A percentile compares a stretch with the other conserved stretches of the same genome.
Evolutionary conservation across 768 basidiomycete species (phyloP).

Genomic region (Royoungia palumana): DNA sequence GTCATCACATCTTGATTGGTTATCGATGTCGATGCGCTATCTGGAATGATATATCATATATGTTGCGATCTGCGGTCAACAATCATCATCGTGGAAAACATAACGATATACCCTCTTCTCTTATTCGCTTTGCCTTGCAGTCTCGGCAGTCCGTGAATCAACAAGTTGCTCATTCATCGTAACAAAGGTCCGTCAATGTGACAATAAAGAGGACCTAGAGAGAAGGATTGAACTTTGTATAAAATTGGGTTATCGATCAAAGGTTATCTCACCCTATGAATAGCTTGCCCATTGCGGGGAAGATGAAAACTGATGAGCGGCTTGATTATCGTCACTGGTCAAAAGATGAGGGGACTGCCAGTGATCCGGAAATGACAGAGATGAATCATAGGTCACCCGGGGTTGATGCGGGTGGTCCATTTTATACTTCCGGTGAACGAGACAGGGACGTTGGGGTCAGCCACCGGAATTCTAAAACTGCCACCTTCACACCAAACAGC

Average conservation of each 20-base stretch:
- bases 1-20: constrained; percentile 20
- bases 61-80: constrained; percentile 12
- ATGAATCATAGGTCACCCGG: not conserved
- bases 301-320: constrained; percentile 6
- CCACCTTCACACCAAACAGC: too few species aligned
- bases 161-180: not conserved
- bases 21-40: constrained; percentile 30
- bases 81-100: constrained; percentile 5
- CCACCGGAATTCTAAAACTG: too few species aligned
- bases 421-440: constrained; percentile 11
- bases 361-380: constrained; percentile 1
- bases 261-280: constrained; percentile 23
- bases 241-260: constrained; percentile 22
- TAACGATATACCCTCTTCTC: constrained; percentile 2
- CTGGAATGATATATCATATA: constrained; percentile 10
- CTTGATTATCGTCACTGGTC: constrained; percentile 7
- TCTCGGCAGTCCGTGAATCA: not conserved
- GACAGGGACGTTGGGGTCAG: not conserved
- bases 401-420: not conserved
- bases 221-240: not conserved
- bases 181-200: too few species aligned
- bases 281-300: constrained; percentile 14
- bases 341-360: constrained; percentile 2
- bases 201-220: not conserved
- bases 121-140: not conserved